These are phyloP conservation scores for Anisodus acutangulus DNA, from an alignment of 257 asterid genomes.

Conservation along the genomic window DNA sequence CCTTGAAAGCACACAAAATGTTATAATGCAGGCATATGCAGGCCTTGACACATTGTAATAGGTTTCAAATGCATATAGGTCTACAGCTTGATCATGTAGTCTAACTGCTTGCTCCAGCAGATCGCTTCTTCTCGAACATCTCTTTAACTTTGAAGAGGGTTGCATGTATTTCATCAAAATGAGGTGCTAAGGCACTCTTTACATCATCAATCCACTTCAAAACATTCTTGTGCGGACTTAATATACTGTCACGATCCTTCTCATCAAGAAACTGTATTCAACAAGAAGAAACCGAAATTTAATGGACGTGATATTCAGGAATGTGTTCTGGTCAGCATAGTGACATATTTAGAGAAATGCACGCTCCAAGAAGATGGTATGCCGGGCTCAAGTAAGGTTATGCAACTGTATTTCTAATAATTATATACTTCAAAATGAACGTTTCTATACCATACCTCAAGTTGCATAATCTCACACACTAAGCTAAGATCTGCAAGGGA, in stretches of 20 bases:
- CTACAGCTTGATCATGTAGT: not conserved
- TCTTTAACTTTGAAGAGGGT: constrained; percentile 43
- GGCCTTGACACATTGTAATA: not conserved
- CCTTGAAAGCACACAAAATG: not conserved
- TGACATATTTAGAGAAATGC: not conserved
- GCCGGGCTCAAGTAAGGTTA: not conserved
- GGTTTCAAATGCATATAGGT: constrained; percentile 12
- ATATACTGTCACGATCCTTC: constrained; percentile 50
- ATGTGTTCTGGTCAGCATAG: not conserved
- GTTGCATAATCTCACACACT: constrained; percentile 91
- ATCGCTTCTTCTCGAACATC: constrained; percentile 46
- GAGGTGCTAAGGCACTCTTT: constrained; percentile 68
- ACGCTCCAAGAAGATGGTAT: not conserved
- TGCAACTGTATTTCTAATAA: no score
- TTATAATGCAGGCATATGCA: not conserved
- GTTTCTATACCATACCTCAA: constrained; percentile 76
- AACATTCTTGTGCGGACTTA: constrained; percentile 66
- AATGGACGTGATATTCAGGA: not conserved
- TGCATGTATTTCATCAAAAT: constrained; percentile 72
- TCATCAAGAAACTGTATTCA: constrained; percentile 54
- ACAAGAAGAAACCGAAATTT: not conserved
- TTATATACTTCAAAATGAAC: not conserved
- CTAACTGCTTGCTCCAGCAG: constrained; percentile 33
- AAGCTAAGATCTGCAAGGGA: constrained; percentile 92
- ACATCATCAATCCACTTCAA: constrained; percentile 75